Base-by-base conservation (phyloP, 2,329 filamentous ascomycete species). In the Alternaria sp. region DNA sequence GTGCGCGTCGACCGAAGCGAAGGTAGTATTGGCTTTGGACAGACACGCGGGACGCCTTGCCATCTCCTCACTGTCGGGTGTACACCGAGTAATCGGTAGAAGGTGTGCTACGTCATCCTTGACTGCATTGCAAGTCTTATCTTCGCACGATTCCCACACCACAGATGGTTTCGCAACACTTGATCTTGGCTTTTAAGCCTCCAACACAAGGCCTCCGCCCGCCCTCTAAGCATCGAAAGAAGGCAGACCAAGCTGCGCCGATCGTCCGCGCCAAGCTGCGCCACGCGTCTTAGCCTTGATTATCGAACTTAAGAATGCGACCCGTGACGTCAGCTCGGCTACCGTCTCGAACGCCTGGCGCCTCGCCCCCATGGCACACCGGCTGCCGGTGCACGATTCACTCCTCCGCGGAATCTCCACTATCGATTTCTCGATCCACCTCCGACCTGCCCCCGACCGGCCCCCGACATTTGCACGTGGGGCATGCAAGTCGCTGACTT, bases 191-290 rank as follows among this genome's bases (percentile, higher is more conserved):
- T 50, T 53, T 51, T 20, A 55, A 60, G 57, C 61, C 50, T 55
- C 45, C 49, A 41, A 41, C 26, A 45, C 45, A 61, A 65, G 37
- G 59, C 43, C 45, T 14, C 49, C 14, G 6, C n/a, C 15, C 11
- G 20, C 25, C 26, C 6, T 23, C 46, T 20, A 67, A 67, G 65
- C 65, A 51, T 63, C 49, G 6, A 43, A 54, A 21, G 45, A 23
- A 60, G 55, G 55, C 64, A 55, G 49, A 58, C 50, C 61, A 68
- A 66, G 61, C 64, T 53, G 60, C 25, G 64, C 21, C 30, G 59
- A 68, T 66, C 64, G 25, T 46, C 46, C 25, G 37, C 33, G 66
- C 64, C 64, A 64, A 66, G 66, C 44, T 14, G 41, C 46, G 66
- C 64, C 61, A 53, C 23, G 43, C 57, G n/a, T 56, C 61, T 66